Evolutionary conservation across 257 asterid species (phyloP).

Genomic region (Solanum bulbocastanum): DNA sequence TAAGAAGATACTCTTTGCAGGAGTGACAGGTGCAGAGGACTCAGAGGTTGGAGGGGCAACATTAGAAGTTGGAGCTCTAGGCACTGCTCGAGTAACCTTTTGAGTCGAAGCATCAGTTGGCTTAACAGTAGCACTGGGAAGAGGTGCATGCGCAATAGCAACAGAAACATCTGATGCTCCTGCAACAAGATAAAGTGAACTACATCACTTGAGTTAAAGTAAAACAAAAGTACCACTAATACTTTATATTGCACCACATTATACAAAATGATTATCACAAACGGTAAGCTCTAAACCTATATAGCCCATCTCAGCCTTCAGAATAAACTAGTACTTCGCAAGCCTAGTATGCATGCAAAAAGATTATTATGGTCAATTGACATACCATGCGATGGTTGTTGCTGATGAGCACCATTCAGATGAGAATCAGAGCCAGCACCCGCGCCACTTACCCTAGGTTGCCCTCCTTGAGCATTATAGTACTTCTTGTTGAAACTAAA

Average conservation of each 20-base stretch:
- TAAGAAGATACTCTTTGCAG: slow-evolving; percentile 45
- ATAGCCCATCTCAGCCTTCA: neutral
- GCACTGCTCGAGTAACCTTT: slow-evolving; percentile 34
- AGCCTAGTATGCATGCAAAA: neutral
- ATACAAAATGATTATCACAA: neutral
- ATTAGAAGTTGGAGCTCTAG: slow-evolving; percentile 38
- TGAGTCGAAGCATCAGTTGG: slow-evolving; percentile 30
- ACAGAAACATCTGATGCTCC: slow-evolving; percentile 33
- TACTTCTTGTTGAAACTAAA: slow-evolving; percentile 42
- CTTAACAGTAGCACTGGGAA: slow-evolving; percentile 14
- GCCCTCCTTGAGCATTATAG: slow-evolving; percentile 51
- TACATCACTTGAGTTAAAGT: neutral
- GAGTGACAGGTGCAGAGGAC: slow-evolving; percentile 28
- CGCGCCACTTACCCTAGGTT: slow-evolving; percentile 16
- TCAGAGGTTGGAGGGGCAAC: slow-evolving; percentile 36
- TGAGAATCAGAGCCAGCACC: slow-evolving; percentile 27
- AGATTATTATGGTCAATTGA: neutral
- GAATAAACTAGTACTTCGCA: neutral
- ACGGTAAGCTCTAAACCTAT: neutral
- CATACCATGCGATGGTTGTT: slow-evolving; percentile 30
- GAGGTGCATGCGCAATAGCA: slow-evolving; percentile 10
- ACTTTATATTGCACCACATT: neutral
- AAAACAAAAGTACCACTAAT: neutral
- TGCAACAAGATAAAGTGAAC: neutral
- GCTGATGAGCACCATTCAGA: slow-evolving; percentile 58